These are phyloP conservation scores for Anisodus tanguticus DNA, from an alignment of 257 asterid species.

Conservation along the genomic window DNA sequence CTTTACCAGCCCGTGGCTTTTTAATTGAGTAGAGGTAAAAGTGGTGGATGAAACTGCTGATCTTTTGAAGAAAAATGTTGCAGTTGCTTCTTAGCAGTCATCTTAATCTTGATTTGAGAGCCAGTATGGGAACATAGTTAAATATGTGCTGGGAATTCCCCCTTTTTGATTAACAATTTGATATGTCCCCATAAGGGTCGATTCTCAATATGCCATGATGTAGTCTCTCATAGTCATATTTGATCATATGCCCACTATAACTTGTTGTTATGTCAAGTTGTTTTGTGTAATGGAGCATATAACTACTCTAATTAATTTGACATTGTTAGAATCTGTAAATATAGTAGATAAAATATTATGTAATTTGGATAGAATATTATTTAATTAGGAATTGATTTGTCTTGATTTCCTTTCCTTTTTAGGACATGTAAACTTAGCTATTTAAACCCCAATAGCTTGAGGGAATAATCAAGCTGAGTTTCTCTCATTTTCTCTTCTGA, in stretches of 20 bases:
- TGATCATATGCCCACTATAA: background rate
- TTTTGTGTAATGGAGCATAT: constrained; percentile 3
- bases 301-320: constrained; percentile 12
- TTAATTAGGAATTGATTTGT: no score
- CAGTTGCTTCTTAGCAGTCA: constrained; percentile 20
- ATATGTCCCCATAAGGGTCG: background rate
- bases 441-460: no score
- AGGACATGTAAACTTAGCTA: no score
- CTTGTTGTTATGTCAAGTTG: background rate
- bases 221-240: background rate
- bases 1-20: constrained; percentile 1
- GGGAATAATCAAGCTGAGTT: no score
- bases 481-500: no score
- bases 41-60: constrained; percentile 5
- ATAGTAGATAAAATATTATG: no score
- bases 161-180: constrained; percentile 17
- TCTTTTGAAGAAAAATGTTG: background rate
- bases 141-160: background rate
- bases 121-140: background rate
- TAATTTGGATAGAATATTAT: no score
- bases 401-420: no score
- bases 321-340: no score
- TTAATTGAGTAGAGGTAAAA: background rate
- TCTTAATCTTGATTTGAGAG: background rate
- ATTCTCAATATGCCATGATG: constrained; percentile 17